Evolutionary conservation across 108 stramenopile species (phyloP).

Genomic region (Cyclotella kingstonii): DNA sequence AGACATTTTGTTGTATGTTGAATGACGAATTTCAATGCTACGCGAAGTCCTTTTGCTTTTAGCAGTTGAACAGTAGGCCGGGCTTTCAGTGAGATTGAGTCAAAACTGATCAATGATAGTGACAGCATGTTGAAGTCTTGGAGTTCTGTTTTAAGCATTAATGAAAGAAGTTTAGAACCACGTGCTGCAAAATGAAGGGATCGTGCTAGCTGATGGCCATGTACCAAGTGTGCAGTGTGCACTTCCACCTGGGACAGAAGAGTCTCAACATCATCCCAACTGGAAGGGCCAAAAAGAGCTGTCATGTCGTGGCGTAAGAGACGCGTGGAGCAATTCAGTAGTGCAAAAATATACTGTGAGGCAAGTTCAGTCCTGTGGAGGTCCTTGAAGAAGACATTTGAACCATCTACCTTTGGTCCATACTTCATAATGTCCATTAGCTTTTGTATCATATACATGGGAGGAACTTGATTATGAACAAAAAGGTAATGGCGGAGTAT

Average conservation of each 20-base stretch:
- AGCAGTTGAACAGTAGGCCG: constrained; percentile 35
- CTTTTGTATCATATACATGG: constrained; percentile 16
- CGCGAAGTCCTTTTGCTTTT: constrained; percentile 20
- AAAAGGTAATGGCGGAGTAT: constrained; percentile 25
- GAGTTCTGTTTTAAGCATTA: constrained; percentile 32
- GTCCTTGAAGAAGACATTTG: constrained; percentile 38
- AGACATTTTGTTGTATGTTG: constrained; percentile 26
- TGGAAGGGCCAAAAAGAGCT: constrained; percentile 38
- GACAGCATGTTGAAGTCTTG: constrained; percentile 18
- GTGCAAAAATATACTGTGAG: constrained; percentile 29
- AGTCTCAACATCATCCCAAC: constrained; percentile 37
- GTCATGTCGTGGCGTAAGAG: constrained; percentile 29
- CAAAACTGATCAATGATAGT: constrained; percentile 1
- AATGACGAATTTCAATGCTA: constrained; percentile 33
- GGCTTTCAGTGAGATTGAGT: constrained; percentile 10
- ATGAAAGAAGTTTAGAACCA: constrained; percentile 32
- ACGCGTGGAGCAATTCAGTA: constrained; percentile 16
- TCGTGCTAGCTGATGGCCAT: constrained; percentile 27
- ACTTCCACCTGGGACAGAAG: constrained; percentile 25
- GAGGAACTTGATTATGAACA: constrained; percentile 22
- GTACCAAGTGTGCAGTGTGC: constrained; percentile 36
- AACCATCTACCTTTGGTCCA: constrained; percentile 44
- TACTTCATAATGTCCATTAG: constrained; percentile 36
- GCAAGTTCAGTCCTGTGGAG: constrained; percentile 43
- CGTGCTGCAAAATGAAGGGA: constrained; percentile 41